These are phyloP conservation scores for Closterium sp. DNA, from an alignment of 139 green algal species.

Conservation along the genomic window DNA sequence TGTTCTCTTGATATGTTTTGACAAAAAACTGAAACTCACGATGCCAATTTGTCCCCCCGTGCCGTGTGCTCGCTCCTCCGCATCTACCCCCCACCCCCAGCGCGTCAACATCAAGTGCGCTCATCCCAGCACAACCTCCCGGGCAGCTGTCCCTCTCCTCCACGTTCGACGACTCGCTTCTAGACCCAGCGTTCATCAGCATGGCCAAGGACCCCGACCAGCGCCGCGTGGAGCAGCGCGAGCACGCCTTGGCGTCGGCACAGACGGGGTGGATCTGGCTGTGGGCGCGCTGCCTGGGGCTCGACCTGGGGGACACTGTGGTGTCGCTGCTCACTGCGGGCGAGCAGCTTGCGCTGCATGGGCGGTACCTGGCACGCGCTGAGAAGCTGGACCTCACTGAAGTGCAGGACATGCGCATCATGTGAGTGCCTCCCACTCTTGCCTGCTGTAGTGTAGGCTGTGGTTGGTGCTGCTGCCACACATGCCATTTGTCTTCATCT, in stretches of 20 bases:
- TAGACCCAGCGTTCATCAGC: constrained; percentile 40
- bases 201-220: constrained; percentile 44
- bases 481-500: neutral
- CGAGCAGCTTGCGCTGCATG: constrained; percentile 38
- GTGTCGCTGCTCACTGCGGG: constrained; percentile 6
- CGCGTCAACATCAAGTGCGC: neutral
- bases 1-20: no score
- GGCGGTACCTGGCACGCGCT: constrained; percentile 25
- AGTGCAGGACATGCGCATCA: constrained; percentile 51
- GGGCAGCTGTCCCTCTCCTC: neutral
- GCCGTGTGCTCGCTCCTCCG: neutral
- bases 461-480: neutral
- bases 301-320: constrained; percentile 17
- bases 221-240: constrained; percentile 33
- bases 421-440: constrained; percentile 5
- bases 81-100: neutral
- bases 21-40: neutral
- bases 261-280: neutral
- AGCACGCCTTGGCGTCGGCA: neutral
- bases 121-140: neutral
- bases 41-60: neutral
- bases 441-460: neutral
- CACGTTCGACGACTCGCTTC: neutral
- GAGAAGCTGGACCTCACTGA: constrained; percentile 21
- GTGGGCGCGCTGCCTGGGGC: constrained; percentile 13